These are phyloP conservation scores for Plasmodium reichenowi DNA, from an alignment of 169 alveolate species.

Conservation along the genomic window DNA sequence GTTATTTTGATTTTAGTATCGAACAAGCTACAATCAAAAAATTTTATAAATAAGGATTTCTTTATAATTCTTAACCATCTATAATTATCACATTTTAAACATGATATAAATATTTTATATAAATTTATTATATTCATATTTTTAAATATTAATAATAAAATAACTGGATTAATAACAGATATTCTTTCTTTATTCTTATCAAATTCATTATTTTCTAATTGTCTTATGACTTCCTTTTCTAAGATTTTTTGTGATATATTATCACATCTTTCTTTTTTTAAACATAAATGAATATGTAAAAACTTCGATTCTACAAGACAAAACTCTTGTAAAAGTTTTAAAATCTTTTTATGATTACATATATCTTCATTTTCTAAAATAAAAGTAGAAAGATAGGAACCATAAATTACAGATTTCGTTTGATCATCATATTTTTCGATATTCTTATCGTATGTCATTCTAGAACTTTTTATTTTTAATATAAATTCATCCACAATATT, in stretches of 20 bases:
- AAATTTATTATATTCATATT: slow-evolving; percentile 77
- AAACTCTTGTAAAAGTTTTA: slow-evolving; percentile 52
- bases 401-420: slow-evolving; percentile 47
- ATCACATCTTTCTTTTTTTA: slow-evolving; percentile 58
- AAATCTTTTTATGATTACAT: slow-evolving; percentile 61
- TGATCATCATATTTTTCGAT: slow-evolving; percentile 75
- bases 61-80: slow-evolving; percentile 78
- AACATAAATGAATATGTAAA: slow-evolving; percentile 37
- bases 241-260: slow-evolving; percentile 19
- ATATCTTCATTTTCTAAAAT: slow-evolving; percentile 63
- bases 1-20: slow-evolving; percentile 26
- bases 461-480: slow-evolving; percentile 51
- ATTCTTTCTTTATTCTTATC: slow-evolving; percentile 56
- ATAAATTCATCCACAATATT: slow-evolving; percentile 52
- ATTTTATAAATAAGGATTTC: slow-evolving; percentile 76
- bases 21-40: slow-evolving; percentile 79
- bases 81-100: slow-evolving; percentile 81
- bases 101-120: slow-evolving; percentile 80
- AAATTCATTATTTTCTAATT: slow-evolving; percentile 49
- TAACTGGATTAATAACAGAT: slow-evolving; percentile 66
- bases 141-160: slow-evolving; percentile 76
- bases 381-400: slow-evolving; percentile 54
- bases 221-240: slow-evolving; percentile 58
- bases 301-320: slow-evolving; percentile 49
- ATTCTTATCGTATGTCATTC: slow-evolving; percentile 51